Base-by-base conservation (phyloP, 148 eudicot species). In the Rhododendron simsii region DNA sequence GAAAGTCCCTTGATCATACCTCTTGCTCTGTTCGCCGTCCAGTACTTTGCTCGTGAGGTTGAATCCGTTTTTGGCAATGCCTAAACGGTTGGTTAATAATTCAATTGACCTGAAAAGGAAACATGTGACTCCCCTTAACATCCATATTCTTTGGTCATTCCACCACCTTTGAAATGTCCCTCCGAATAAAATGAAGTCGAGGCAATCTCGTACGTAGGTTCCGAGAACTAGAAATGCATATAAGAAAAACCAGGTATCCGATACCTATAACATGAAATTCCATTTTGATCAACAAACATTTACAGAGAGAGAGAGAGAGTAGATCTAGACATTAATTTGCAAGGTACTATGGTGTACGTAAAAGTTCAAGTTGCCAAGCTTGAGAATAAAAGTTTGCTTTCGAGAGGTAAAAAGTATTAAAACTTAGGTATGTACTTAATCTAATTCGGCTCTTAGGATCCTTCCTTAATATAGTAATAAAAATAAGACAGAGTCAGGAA, bases 121-220 rank as follows among this genome's bases (percentile, higher is more conserved):
- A 63, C 87, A 87, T 7, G 95, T 87, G 26, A 95, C 81, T 15
- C 95, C 96, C 16, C 88, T 82, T 2, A 92, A 80, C 88, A 93
- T 89, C 98, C 95, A 95, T 86, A 93, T 93, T 57, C 95, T 88
- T 76, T 93, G 94, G 16, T 88, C 81, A 23, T 87, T 93, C 94
- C 94, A 93, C 94, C 95, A 93, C 53, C 91, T 90, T 15, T 75
- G 65, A 7, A 91, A 78, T 2, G 90, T 92, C 23, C 91, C 90
- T 12, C 83, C 83, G 33, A 48, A 89, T 78, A 89, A 45, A 0
- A 91, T 14, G 76, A 69, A 90, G 37, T 93, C 93, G 8, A 90
- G 57, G 14, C 89, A 82, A 50, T 93, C 94, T 84, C 90, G 92
- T 44, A 35, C 87, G 5, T 90, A 87, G 5, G 91, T 87, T 6